Evolutionary conservation across 805 yeast genomes (phyloP), one percentile per base, ranked within the genome.

Genomic region (Ogataea haglerorum): DNA sequence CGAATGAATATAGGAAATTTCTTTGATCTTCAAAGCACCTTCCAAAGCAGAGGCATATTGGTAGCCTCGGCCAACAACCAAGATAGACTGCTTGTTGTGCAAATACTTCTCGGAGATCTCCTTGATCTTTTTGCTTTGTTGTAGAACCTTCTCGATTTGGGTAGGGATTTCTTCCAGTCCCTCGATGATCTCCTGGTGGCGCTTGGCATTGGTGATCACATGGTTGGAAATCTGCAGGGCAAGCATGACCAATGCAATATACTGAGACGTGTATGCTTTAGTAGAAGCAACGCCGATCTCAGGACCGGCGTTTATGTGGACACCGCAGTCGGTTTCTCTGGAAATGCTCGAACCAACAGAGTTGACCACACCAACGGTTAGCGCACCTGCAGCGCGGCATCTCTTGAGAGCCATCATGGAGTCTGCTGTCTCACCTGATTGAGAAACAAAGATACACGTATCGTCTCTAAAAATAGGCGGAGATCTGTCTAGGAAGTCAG

Each of bases 231-330:
- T 75, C n/a, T 91, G 87, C 40, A 93, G 75, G 1, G 98, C 98
- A 70, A 93, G 76, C 97, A 93, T 88, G 4, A 91, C 97, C 49
- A 93, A 72, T 0, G 99, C 98, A 64, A 95, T 90, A 65, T 81
- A 93, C 66, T 93, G 99, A 9, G 99, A 93, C 6, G 99, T 93
- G 72, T 93, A 93, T 21, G 99, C 99, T 70, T 93, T 93, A 34
- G 99, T 93, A 10, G 97, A 89, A 9, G 99, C 99, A 53, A 93
- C 99, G 66, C 99, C 98, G 50, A 93, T 93, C 69, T 93, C 99
- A 33, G 99, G 99, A 51, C 99, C 99, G 35, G 99, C 99, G 62
- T 93, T 93, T 63, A 93, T 90, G 65, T 93, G 99, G 42, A 93
- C 96, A 78, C 99, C 99, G 73, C 99, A 93, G 67, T 90, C 95